These are phyloP conservation scores for Colletotrichum eleusines DNA, from an alignment of 2,329 filamentous ascomycete species.

Conservation along the genomic window DNA sequence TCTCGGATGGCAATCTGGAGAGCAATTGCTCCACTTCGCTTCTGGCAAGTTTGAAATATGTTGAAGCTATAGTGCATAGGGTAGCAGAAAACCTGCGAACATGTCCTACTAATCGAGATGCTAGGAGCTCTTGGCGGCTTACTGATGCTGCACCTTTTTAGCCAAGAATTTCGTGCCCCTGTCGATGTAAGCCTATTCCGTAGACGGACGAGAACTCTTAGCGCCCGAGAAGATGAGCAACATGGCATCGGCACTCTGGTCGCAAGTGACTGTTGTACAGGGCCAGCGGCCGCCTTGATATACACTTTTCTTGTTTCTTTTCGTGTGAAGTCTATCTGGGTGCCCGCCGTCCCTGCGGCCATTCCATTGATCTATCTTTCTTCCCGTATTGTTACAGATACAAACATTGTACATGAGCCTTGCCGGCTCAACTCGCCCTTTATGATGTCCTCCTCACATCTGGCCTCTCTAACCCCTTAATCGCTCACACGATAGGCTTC, in stretches of 20 bases:
- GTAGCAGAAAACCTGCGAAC: background rate
- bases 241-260: background rate
- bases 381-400: slow-evolving; percentile 29
- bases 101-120: background rate
- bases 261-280: background rate
- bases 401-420: slow-evolving; percentile 34
- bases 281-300: slow-evolving; percentile 25
- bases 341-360: slow-evolving; percentile 16
- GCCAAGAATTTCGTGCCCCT: background rate
- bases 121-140: background rate
- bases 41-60: no score
- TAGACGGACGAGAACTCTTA: no score
- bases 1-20: no score
- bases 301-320: slow-evolving; percentile 18
- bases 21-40: no score
- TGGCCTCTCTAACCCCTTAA: background rate
- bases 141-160: background rate
- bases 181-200: background rate
- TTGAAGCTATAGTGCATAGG: no score
- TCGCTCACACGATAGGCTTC: slow-evolving; percentile 69
- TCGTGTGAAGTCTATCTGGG: slow-evolving; percentile 18
- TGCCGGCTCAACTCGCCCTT: background rate
- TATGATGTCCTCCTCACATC: background rate
- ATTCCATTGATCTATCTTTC: background rate
- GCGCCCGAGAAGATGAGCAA: background rate